These are phyloP conservation scores for Cercophora samala DNA, from an alignment of 495 filamentous ascomycete genomes.

Conservation along the genomic window DNA sequence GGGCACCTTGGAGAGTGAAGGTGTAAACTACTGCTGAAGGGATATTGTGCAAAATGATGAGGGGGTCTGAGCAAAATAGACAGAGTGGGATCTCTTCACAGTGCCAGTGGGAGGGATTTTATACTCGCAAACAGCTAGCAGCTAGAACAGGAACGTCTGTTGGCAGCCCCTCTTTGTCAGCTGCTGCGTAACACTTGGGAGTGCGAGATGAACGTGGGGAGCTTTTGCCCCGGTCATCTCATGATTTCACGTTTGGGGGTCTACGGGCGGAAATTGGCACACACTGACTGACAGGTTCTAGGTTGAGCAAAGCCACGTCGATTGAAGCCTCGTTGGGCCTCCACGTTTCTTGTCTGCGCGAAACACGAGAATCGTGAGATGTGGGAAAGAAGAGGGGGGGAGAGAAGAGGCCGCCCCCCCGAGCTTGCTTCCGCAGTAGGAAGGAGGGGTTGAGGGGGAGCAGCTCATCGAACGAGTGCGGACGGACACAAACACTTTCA, in stretches of 20 bases:
- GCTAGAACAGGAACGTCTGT: background rate
- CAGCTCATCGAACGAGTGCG: background rate
- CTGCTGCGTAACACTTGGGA: background rate
- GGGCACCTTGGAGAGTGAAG: background rate
- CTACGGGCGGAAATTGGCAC: constrained; percentile 11
- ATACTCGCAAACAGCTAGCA: constrained; percentile 6
- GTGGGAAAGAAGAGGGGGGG: background rate
- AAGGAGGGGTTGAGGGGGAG: background rate
- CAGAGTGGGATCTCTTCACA: background rate
- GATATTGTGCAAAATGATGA: constrained; percentile 1
- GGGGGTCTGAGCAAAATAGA: background rate
- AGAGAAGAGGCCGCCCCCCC: background rate
- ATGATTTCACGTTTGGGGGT: constrained; percentile 16
- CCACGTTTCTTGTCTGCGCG: background rate
- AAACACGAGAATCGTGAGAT: background rate
- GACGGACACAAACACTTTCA: background rate
- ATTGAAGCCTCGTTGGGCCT: background rate
- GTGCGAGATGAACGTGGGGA: constrained; percentile 10
- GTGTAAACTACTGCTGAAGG: background rate
- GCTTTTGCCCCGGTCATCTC: constrained; percentile 18
- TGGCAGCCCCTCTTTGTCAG: constrained; percentile 9
- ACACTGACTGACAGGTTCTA: background rate
- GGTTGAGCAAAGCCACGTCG: background rate
- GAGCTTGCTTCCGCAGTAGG: background rate
- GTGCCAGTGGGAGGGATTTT: constrained; percentile 4